Percentiles rank a stretch among this genome's conserved stretches.
Evolutionary conservation across 2,329 filamentous ascomycete genomes (phyloP).

Genomic region (Penicillium sp.): DNA sequence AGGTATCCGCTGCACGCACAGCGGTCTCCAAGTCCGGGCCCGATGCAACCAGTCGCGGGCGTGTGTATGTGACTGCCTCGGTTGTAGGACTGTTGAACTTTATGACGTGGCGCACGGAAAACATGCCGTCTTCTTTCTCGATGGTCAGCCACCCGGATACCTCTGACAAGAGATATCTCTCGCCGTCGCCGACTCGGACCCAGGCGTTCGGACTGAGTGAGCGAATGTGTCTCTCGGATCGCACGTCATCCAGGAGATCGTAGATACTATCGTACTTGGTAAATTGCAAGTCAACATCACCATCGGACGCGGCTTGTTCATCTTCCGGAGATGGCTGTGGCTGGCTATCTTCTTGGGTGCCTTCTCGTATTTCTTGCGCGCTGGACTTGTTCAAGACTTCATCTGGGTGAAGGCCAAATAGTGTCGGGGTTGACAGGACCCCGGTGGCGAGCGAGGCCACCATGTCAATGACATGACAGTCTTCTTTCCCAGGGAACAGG

Average conservation of each 20-base stretch:
- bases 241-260: constrained; percentile 80
- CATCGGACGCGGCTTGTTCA: constrained; percentile 29
- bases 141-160: constrained; percentile 61
- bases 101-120: constrained; percentile 35
- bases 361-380: constrained; percentile 58
- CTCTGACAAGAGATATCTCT: constrained; percentile 68
- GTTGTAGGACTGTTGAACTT: constrained; percentile 26
- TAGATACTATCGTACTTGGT: constrained; percentile 91
- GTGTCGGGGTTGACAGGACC: constrained; percentile 82
- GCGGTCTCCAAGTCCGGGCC: constrained; percentile 68
- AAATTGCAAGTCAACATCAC: constrained; percentile 63
- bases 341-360: constrained; percentile 37
- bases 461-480: constrained; percentile 96
- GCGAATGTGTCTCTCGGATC: constrained; percentile 74
- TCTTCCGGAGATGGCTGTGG: constrained; percentile 2
- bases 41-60: constrained; percentile 65
- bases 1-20: constrained; percentile 81
- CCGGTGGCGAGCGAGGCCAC: constrained; percentile 80
- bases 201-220: constrained; percentile 72
- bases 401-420: constrained; percentile 86
- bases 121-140: constrained; percentile 33
- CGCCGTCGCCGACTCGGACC: constrained; percentile 72
- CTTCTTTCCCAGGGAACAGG: constrained; percentile 71
- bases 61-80: constrained; percentile 58
- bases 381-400: constrained; percentile 69